Conservation (phyloP, 768 basidiomycete species). For the Butyriboletus loyo region DNA sequence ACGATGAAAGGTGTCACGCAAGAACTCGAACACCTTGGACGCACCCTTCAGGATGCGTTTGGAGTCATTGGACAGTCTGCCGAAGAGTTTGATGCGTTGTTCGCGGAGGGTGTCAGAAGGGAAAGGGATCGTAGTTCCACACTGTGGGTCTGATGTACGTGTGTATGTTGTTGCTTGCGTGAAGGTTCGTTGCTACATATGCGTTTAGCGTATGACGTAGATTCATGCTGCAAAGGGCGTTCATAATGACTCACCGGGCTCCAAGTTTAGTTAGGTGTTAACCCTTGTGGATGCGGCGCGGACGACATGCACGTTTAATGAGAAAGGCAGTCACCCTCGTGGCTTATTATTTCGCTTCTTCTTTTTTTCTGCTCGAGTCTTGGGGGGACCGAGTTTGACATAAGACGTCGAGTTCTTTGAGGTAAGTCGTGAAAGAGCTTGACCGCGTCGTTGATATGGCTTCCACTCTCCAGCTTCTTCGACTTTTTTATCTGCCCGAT, state of each 20-base stretch:
- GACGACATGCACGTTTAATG: constrained; percentile 8
- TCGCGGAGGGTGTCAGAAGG: constrained; percentile 32
- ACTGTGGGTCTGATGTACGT: constrained; percentile 14
- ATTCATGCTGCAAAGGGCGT: constrained; percentile 1
- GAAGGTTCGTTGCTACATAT: neutral
- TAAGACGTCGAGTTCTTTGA: neutral
- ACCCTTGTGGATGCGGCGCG: constrained; percentile 5
- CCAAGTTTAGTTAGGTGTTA: neutral
- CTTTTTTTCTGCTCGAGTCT: neutral
- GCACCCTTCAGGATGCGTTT: constrained; percentile 82
- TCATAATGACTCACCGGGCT: neutral
- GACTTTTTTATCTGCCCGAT: neutral
- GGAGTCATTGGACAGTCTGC: constrained; percentile 85
- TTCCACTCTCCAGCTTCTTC: neutral
- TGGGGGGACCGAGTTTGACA: neutral
- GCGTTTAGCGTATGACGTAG: constrained; percentile 5
- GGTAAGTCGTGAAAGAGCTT: neutral
- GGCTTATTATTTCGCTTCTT: neutral
- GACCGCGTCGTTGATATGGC: neutral
- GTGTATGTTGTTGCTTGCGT: neutral
- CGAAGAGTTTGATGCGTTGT: constrained; percentile 82
- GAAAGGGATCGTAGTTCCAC: neutral
- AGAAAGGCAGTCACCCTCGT: constrained; percentile 4
- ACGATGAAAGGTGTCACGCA: constrained; percentile 93
- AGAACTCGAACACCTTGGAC: constrained; percentile 81